phyloP scores from a whole-genome alignment of 768 basidiomycete genomes.

The Gloeopeniophorella convolvens region DNA sequence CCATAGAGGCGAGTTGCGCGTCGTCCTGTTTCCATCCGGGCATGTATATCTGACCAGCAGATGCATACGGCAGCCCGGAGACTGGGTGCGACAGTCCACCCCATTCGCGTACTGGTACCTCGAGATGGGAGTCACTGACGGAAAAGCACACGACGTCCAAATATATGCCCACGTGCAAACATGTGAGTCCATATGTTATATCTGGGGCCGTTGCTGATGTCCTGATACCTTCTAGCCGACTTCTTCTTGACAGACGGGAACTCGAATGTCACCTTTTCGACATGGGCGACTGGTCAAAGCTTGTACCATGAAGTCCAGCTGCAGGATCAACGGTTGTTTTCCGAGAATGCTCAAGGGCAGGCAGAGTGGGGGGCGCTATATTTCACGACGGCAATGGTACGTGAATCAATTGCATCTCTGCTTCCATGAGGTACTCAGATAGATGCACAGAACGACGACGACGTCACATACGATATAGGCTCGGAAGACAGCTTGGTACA shows the following conservation, averaged over 20 bases:
- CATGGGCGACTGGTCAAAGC: background rate
- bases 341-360: conserved; percentile 1
- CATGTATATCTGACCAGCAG: too few relatives aligned
- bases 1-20: conserved; percentile 17
- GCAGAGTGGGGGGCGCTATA: conserved; percentile 14
- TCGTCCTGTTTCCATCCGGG: too few relatives aligned
- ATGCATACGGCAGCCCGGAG: conserved; percentile 1
- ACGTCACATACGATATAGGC: background rate
- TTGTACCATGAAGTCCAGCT: conserved; percentile 3
- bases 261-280: conserved; percentile 1
- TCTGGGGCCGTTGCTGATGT: background rate
- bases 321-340: background rate
- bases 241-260: background rate
- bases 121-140: conserved; percentile 23
- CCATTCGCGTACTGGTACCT: conserved; percentile 30
- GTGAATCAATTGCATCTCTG: background rate
- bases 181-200: conserved; percentile 18
- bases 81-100: conserved; percentile 25
- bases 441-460: background rate
- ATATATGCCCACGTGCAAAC: conserved; percentile 28
- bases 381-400: conserved; percentile 6
- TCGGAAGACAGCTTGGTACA: background rate
- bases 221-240: background rate
- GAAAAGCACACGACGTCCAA: conserved; percentile 24
- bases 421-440: background rate